Evolutionary conservation across 495 filamentous ascomycete genomes (phyloP), one percentile per base, ranked within the genome.

Genomic region (Penicillium lagena): DNA sequence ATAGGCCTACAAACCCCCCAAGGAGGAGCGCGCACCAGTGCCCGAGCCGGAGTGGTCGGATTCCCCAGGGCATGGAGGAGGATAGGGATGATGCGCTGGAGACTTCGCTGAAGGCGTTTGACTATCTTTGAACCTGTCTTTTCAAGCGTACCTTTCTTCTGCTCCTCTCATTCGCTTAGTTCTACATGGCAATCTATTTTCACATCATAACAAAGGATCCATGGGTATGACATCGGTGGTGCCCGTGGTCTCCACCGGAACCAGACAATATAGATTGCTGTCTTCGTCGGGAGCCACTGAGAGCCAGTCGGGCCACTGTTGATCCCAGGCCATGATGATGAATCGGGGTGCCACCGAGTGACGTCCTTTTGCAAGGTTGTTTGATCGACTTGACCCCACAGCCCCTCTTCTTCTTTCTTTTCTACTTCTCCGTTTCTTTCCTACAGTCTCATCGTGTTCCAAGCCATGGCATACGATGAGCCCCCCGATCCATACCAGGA

Each of bases 381-480:
- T 40, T 40, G 38, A 29, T 40, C 22, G 22, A 3, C 37, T 41
- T 35, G 34, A 37, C 30, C 12, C 46, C 39, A 43, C 42, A 45
- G 38, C 33, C 15, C 40, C 44, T 44, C 36, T 37, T 36, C 28
- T 33, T n/a, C 37, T 36, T 31, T 15, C 37, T 22, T 38, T 28
- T 12, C 15, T 17, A 42, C 13, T 17, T 42, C 30, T 48, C 12
- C 10, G 9, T 2, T 38, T 35, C 34, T 37, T 43, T 38, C 22
- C 39, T 40, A 32, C 35, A 15, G 30, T 12, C n/a, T 43, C 40
- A 34, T 41, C 41, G 22, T 22, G 22, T 22, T 6, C 22, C 22
- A 22, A 22, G 22, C 4, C 22, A 73, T 73, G 70, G 67, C 67
- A 37, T 73, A 70, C 58, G 58, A 69, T 62, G 60, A 52, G 29